Base-by-base conservation (phyloP, 305 asterid genomes). In the Fraxinus floribunda region DNA sequence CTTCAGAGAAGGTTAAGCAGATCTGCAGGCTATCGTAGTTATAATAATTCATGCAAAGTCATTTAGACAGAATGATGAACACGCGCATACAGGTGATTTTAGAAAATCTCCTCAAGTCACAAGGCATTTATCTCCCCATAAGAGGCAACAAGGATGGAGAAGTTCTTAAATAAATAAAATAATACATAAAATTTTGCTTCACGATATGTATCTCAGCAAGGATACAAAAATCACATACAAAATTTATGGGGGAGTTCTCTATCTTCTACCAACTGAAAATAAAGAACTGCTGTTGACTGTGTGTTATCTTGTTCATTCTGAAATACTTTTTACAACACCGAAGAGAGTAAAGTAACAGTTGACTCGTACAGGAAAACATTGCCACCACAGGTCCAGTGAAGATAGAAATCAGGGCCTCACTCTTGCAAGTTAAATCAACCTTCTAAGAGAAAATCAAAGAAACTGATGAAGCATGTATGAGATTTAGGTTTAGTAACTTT, bases 71-170 rank as follows among this genome's bases (percentile, higher is more conserved):
- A 66, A 66, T 66, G 73, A 66, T 11, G 35, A 66, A 26, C 71
- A 8, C 18, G 73, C 7, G 34, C 8, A 2, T n/a, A 10, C 35
- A 26, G 73, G 73, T 66, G 73, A 26, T 66, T 66, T 26, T 66
- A 10, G 73, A 66, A 66, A 66, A 66, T 66, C 73, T 64, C 72
- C 72, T 66, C 36, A 26, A 26, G 18, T 26, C 16, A 26, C 16
- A 66, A 11, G 73, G 73, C 35, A 66, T 66, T 26, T 66, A 66
- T 66, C 73, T 66, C 73, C 36, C 73, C 73, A 66, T 26, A 66
- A 66, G 36, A 66, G 73, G 73, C 36, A 26, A 66, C 73, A 26
- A 26, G 73, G 36, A 66, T 66, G 73, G 6, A 62, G 71, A 24
- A 24, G 35, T 66, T 26, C 36, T 66, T 26, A 66, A 66, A 66